A percentile compares a stretch with the other conserved stretches of the same genome.
Conservation (phyloP, 164 flowering plant species). For the Stephania yunnanensis region DNA sequence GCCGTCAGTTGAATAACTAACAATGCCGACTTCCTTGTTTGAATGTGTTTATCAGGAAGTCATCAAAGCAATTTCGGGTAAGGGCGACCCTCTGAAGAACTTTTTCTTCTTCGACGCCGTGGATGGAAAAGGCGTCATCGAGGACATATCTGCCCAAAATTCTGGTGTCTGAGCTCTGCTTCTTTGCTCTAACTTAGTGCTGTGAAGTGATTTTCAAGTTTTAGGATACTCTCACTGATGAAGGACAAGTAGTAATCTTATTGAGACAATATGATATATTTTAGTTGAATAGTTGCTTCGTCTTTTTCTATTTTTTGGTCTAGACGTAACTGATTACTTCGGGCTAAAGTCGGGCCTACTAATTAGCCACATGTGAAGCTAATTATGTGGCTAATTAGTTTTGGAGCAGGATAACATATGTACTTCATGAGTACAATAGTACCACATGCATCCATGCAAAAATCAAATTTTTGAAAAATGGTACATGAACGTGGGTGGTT, state of each 20-base stretch:
- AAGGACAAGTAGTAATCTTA: too few relatives aligned
- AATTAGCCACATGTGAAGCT: neutral
- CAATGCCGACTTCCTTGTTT: neutral
- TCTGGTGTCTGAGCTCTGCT: constrained; percentile 11
- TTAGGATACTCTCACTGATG: neutral
- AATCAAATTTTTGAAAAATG: neutral
- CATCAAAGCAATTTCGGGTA: constrained; percentile 89
- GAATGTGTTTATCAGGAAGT: constrained; percentile 57
- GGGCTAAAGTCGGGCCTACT: too few relatives aligned
- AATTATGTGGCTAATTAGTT: neutral
- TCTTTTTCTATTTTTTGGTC: too few relatives aligned
- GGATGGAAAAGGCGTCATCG: constrained; percentile 89
- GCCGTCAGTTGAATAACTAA: neutral
- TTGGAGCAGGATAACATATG: neutral
- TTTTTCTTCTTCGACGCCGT: constrained; percentile 82
- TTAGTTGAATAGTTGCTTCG: too few relatives aligned
- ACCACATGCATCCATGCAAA: neutral
- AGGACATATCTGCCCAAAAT: constrained; percentile 47
- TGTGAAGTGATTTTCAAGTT: neutral
- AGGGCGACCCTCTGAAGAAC: constrained; percentile 90
- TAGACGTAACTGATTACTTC: too few relatives aligned
- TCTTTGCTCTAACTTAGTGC: neutral
- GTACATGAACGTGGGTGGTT: constrained; percentile 19
- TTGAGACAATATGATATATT: too few relatives aligned
- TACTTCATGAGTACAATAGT: neutral